Percentiles rank a stretch among this genome's conserved stretches.
Conservation (phyloP, 1,139 yeast species). For the Debaryomyces fabryi region DNA sequence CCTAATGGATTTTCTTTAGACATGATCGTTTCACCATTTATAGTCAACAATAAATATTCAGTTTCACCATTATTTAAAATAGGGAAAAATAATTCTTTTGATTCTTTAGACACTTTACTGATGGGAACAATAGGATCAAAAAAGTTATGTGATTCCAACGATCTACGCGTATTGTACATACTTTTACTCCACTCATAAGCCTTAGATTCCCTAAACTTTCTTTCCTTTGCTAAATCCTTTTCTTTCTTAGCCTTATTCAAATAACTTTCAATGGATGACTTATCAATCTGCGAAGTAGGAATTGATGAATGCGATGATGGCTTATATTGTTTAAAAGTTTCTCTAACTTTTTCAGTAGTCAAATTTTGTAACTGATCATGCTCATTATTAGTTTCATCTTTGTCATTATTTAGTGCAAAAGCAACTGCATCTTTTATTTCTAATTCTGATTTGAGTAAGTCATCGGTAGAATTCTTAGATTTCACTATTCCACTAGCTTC, state of each 20-base stretch:
- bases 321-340: conserved; percentile 10
- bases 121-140: conserved; percentile 44
- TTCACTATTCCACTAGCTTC: conserved; percentile 17
- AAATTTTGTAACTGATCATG: conserved; percentile 17
- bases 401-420: conserved; percentile 20
- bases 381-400: conserved; percentile 14
- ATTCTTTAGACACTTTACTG: conserved; percentile 1
- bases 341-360: conserved; percentile 22
- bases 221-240: conserved; percentile 42
- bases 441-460: conserved; percentile 16
- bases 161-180: conserved; percentile 36
- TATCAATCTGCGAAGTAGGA: conserved; percentile 4
- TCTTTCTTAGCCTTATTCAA: conserved; percentile 47
- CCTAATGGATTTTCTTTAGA: conserved; percentile 47
- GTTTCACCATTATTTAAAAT: conserved; percentile 11
- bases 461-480: conserved; percentile 11
- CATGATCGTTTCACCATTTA: conserved; percentile 44
- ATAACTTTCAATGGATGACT: conserved; percentile 33
- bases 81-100: conserved; percentile 15
- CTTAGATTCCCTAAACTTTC: conserved; percentile 47
- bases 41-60: conserved; percentile 50
- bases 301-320: not conserved
- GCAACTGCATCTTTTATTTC: conserved; percentile 28
- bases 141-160: conserved; percentile 49
- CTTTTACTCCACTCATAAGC: conserved; percentile 58